phyloP scores from a whole-genome alignment of 768 basidiomycete genomes.

The Leucocoprinus sp. region DNA sequence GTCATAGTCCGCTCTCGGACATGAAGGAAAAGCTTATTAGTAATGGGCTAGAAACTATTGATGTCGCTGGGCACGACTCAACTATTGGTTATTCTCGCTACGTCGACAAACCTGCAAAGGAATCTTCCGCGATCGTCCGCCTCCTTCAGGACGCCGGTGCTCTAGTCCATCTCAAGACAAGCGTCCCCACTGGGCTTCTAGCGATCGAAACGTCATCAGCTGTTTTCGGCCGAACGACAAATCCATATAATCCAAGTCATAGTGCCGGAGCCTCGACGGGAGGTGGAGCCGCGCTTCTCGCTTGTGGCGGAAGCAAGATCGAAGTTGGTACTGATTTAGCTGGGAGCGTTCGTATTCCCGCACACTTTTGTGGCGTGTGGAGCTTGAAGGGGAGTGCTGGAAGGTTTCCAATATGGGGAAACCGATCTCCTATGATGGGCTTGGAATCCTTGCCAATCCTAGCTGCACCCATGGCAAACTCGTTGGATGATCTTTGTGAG shows the following conservation, averaged over 20 bases:
- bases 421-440: constrained; percentile 37
- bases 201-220: constrained; percentile 52
- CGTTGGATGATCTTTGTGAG: constrained; percentile 52
- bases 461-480: constrained; percentile 53
- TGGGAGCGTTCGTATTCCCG: constrained; percentile 65
- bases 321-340: constrained; percentile 71
- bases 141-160: constrained; percentile 58
- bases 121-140: constrained; percentile 46
- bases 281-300: constrained; percentile 61
- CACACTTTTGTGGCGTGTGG: constrained; percentile 68
- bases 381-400: constrained; percentile 52
- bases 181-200: constrained; percentile 47
- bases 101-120: constrained; percentile 32
- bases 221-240: constrained; percentile 52
- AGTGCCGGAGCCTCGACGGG: constrained; percentile 60
- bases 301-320: constrained; percentile 54
- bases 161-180: constrained; percentile 56
- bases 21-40: constrained; percentile 7
- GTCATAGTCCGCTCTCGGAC: constrained; percentile 8
- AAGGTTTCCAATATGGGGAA: constrained; percentile 49
- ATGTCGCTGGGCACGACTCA: constrained; percentile 50
- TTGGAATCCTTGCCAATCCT: constrained; percentile 48
- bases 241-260: constrained; percentile 49
- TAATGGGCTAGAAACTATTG: constrained; percentile 31
- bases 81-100: constrained; percentile 54